Conservation (phyloP, 768 basidiomycete species). For the Phaeotremella fagi region DNA sequence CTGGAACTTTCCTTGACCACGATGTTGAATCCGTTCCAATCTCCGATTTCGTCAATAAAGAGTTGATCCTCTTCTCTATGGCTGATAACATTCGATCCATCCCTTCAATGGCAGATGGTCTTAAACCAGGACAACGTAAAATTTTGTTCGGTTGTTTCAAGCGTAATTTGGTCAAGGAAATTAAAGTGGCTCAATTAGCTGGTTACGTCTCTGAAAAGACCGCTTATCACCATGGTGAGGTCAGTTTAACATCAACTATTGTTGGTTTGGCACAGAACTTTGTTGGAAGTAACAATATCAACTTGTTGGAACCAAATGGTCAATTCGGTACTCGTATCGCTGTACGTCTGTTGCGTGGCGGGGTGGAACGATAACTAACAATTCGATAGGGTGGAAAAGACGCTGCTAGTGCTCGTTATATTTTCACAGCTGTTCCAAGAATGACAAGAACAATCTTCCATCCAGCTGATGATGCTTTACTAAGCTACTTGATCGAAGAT, state of each 20-base stretch:
- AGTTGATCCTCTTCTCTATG: conserved; percentile 97
- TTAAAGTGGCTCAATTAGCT: conserved; percentile 91
- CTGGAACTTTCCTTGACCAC: conserved; percentile 91
- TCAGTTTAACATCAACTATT: conserved; percentile 79
- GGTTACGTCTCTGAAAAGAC: conserved; percentile 93
- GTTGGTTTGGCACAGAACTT: conserved; percentile 89
- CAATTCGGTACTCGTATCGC: conserved; percentile 83
- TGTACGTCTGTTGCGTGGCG: conserved; percentile 5
- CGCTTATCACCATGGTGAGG: conserved; percentile 95
- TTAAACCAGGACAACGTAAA: conserved; percentile 97
- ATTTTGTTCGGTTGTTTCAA: conserved; percentile 96
- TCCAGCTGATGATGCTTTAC: conserved; percentile 76
- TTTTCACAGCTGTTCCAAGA: conserved; percentile 72
- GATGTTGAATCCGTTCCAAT: conserved; percentile 76
- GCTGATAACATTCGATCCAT: conserved; percentile 98
- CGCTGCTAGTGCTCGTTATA: conserved; percentile 93
- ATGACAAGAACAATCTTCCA: conserved; percentile 76
- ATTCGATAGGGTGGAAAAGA: conserved; percentile 79
- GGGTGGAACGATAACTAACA: background rate
- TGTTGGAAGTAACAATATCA: conserved; percentile 93
- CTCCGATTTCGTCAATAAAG: conserved; percentile 95
- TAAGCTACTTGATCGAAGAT: conserved; percentile 80
- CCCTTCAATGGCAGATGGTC: conserved; percentile 84
- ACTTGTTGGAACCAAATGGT: conserved; percentile 78
- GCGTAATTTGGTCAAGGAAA: conserved; percentile 81